These are phyloP conservation scores for Aspergillus phoenicis DNA, from an alignment of 2,329 filamentous ascomycete species.

Conservation along the genomic window DNA sequence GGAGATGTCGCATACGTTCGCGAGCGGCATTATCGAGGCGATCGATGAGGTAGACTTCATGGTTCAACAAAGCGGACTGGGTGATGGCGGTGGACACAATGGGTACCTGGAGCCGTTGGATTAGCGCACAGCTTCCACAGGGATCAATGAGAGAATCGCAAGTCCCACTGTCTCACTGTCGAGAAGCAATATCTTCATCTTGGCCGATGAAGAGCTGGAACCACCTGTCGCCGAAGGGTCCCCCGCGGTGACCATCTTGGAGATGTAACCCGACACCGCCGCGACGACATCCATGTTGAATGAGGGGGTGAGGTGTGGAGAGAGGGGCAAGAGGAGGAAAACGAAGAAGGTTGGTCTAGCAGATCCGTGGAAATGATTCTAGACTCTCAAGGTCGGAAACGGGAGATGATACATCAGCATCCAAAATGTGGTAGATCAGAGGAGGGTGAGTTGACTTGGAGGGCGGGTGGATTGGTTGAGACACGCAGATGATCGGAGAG, in stretches of 20 bases:
- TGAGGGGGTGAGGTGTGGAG: neutral
- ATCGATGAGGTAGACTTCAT: constrained; percentile 97
- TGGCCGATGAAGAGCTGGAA: constrained; percentile 69
- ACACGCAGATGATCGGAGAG: neutral
- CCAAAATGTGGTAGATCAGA: neutral
- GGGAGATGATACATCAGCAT: neutral
- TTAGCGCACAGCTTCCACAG: constrained; percentile 19
- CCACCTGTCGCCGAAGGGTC: constrained; percentile 62
- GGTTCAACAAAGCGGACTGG: constrained; percentile 89
- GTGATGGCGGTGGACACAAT: constrained; percentile 95
- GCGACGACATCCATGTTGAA: constrained; percentile 89
- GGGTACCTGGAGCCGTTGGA: constrained; percentile 59
- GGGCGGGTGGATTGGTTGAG: neutral
- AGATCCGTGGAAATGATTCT: neutral
- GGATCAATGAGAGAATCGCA: constrained; percentile 31
- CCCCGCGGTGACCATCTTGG: constrained; percentile 87
- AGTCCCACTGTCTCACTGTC: constrained; percentile 82
- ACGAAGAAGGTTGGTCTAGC: neutral
- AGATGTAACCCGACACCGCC: constrained; percentile 90
- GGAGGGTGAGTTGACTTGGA: neutral
- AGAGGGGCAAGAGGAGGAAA: neutral
- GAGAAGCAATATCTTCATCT: constrained; percentile 97
- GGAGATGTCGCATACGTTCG: constrained; percentile 97
- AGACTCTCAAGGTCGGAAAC: neutral
- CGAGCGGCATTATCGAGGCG: constrained; percentile 85